Percentiles rank a stretch among this genome's conserved stretches.
Conservation (phyloP, 129 eudicot species). For the Tagetes erecta region DNA sequence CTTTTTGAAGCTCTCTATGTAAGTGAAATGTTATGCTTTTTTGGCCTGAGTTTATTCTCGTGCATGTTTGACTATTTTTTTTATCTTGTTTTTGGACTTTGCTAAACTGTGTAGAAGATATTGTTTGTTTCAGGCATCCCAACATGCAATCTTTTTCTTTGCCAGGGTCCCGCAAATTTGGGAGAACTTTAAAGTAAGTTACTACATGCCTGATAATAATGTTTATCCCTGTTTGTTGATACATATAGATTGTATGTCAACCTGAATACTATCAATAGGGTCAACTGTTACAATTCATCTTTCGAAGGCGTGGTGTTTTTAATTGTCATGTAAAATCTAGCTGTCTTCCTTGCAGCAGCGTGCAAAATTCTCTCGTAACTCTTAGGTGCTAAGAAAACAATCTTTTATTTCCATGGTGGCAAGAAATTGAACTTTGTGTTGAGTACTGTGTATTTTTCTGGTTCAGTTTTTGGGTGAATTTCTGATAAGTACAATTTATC, state of each 20-base stretch:
- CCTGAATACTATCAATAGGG: neutral
- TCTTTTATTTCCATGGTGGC: neutral
- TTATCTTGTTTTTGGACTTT: neutral
- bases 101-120: slow-evolving; percentile 16
- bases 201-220: neutral
- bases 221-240: neutral
- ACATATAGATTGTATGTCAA: neutral
- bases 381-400: neutral
- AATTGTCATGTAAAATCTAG: neutral
- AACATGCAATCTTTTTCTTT: slow-evolving; percentile 91
- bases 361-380: neutral
- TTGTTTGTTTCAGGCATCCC: slow-evolving; percentile 73
- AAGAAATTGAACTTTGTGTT: no score
- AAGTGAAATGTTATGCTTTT: slow-evolving; percentile 37
- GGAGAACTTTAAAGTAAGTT: slow-evolving; percentile 67
- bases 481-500: no score
- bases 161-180: slow-evolving; percentile 93
- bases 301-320: neutral
- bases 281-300: neutral
- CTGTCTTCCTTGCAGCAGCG: neutral
- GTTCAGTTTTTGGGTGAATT: no score
- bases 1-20: slow-evolving; percentile 98
- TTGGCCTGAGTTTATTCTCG: slow-evolving; percentile 1
- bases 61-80: slow-evolving; percentile 4
- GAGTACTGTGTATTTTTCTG: no score